phyloP scores from a whole-genome alignment of 306 rosid genomes.

The Cyamopsis tetragonoloba region DNA sequence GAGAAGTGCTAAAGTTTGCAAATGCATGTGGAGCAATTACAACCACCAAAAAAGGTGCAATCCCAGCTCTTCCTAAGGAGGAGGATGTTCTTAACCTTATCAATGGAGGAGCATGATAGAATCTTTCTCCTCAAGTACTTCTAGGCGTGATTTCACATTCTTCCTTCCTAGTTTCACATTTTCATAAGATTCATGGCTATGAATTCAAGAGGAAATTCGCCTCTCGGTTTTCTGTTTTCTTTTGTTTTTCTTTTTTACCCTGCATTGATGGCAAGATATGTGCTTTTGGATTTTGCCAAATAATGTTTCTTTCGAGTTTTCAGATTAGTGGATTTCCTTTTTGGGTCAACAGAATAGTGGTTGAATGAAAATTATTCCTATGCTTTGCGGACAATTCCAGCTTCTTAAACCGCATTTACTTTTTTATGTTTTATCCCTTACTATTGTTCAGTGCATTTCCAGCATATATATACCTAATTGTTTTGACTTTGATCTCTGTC shows the following conservation, averaged over 20 bases:
- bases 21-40: slow-evolving; percentile 97
- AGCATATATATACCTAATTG: no score
- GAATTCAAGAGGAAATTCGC: slow-evolving; percentile 29
- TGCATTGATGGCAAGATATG: slow-evolving; percentile 9
- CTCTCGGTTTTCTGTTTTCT: slow-evolving; percentile 18
- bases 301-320: slow-evolving; percentile 19
- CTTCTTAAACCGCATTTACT: background rate
- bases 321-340: slow-evolving; percentile 1
- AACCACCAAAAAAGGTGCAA: slow-evolving; percentile 86
- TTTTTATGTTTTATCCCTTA: no score
- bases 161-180: background rate
- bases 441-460: no score
- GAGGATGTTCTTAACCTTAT: slow-evolving; percentile 47
- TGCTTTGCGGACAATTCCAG: background rate
- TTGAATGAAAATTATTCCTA: slow-evolving; percentile 19
- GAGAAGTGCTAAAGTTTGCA: slow-evolving; percentile 55
- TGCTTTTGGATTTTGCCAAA: slow-evolving; percentile 25
- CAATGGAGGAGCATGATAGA: slow-evolving; percentile 44
- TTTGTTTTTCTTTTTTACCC: background rate
- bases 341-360: slow-evolving; percentile 1
- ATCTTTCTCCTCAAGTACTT: background rate
- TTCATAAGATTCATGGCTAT: slow-evolving; percentile 16
- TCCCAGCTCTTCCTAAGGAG: slow-evolving; percentile 79
- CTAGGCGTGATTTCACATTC: background rate
- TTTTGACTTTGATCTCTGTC: background rate